Evolutionary conservation across 148 eudicot genomes (phyloP).

Genomic region (Diospyros lotus): DNA sequence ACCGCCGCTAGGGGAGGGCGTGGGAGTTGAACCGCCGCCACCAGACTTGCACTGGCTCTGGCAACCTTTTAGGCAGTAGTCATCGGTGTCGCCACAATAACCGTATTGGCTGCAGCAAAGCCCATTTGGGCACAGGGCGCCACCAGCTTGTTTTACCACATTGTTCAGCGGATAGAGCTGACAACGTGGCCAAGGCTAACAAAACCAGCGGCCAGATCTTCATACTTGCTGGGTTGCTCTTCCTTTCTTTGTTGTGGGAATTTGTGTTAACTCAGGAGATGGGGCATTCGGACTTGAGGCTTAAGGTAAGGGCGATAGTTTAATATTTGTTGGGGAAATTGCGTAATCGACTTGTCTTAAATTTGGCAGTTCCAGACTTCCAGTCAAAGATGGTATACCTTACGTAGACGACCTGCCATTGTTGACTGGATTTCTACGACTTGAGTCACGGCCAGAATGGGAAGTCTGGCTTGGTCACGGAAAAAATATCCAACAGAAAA

Average conservation of each 20-base stretch:
- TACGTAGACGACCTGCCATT: too few relatives aligned
- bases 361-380: too few relatives aligned
- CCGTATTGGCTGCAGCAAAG: slow-evolving; percentile 23
- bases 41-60: slow-evolving; percentile 7
- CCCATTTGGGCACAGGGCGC: slow-evolving; percentile 15
- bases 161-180: background rate
- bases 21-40: background rate
- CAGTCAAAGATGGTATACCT: too few relatives aligned
- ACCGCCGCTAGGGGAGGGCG: background rate
- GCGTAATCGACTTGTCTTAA: too few relatives aligned
- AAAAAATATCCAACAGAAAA: too few relatives aligned
- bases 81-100: slow-evolving; percentile 13
- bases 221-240: background rate
- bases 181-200: background rate
- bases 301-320: too few relatives aligned
- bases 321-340: too few relatives aligned
- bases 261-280: too few relatives aligned
- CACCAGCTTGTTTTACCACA: slow-evolving; percentile 17
- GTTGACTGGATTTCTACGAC: too few relatives aligned
- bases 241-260: background rate
- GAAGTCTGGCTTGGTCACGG: too few relatives aligned
- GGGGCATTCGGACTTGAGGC: too few relatives aligned
- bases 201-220: background rate
- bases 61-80: slow-evolving; percentile 16
- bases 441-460: too few relatives aligned